These are phyloP conservation scores for Euphorbia pulcherrima DNA, from an alignment of 345 rosid genomes.

Conservation along the genomic window DNA sequence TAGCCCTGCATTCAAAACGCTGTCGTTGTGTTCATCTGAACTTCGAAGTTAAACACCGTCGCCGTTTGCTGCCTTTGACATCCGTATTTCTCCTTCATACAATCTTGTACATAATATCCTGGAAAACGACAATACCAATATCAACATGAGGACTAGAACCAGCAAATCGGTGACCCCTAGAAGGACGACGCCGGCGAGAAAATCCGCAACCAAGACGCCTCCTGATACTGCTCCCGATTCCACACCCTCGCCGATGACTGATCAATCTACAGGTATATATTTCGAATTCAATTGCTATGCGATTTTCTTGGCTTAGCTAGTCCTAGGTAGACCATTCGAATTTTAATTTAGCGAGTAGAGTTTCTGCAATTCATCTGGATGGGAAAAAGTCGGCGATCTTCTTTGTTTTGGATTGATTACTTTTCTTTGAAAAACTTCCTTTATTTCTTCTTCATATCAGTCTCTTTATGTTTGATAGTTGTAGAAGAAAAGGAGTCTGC, in stretches of 20 bases:
- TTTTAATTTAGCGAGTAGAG: neutral
- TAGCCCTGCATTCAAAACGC: too few relatives aligned
- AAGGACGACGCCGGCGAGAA: slow-evolving; percentile 39
- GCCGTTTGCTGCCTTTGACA: too few relatives aligned
- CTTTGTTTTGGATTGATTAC: neutral
- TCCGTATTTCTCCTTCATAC: neutral
- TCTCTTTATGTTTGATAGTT: neutral
- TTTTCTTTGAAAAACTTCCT: neutral
- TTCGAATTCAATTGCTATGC: neutral
- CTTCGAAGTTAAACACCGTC: too few relatives aligned
- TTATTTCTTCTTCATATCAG: neutral
- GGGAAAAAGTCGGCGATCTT: neutral
- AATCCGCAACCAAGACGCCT: slow-evolving; percentile 16
- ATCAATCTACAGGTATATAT: slow-evolving; percentile 35
- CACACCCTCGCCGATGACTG: slow-evolving; percentile 13
- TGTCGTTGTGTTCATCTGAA: too few relatives aligned
- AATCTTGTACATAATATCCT: neutral
- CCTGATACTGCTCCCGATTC: slow-evolving; percentile 11
- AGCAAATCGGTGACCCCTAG: slow-evolving; percentile 22
- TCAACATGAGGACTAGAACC: slow-evolving; percentile 38
- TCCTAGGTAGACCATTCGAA: neutral
- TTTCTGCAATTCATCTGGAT: neutral
- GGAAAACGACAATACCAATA: neutral
- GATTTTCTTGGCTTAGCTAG: neutral
- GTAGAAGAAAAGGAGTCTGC: slow-evolving; percentile 23